Conservation (phyloP, 805 yeast genomes). For the Candida easanensis region DNA sequence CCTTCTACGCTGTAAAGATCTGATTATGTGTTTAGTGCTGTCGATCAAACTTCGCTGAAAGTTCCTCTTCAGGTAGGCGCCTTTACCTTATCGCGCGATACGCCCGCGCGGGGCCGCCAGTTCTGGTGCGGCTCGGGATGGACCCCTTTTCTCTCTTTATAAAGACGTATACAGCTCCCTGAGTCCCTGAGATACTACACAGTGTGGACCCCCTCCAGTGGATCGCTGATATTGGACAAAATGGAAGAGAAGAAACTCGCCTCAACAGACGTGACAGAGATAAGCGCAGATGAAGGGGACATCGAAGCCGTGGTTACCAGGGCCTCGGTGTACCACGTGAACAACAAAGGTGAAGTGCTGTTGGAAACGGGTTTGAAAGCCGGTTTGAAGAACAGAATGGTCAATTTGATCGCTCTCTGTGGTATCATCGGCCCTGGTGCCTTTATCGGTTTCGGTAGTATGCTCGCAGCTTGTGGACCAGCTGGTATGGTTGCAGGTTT, state of each 20-base stretch:
- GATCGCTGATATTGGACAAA: no score
- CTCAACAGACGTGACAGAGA: background rate
- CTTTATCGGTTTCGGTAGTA: conserved; percentile 51
- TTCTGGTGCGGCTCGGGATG: no score
- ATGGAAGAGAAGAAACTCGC: background rate
- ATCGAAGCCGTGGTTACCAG: background rate
- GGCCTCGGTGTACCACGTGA: conserved; percentile 17
- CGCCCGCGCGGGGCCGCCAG: no score
- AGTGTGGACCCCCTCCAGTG: no score
- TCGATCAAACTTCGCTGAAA: no score
- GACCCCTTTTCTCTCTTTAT: no score
- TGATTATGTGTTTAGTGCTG: no score
- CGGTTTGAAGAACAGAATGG: conserved; percentile 47
- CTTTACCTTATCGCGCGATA: no score
- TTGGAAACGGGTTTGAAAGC: conserved; percentile 39
- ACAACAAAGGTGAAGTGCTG: conserved; percentile 27
- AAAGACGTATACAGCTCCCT: no score
- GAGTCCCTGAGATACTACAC: no score
- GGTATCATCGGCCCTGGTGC: conserved; percentile 64
- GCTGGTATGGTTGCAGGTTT: conserved; percentile 52
- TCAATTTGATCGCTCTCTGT: conserved; percentile 50
- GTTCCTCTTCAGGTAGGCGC: no score
- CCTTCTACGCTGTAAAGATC: conserved; percentile 10
- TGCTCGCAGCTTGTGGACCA: conserved; percentile 49
- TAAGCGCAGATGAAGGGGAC: background rate